phyloP scores from a whole-genome alignment of 176 grass and related monocot genomes.

The Aegilops sharonensis region DNA sequence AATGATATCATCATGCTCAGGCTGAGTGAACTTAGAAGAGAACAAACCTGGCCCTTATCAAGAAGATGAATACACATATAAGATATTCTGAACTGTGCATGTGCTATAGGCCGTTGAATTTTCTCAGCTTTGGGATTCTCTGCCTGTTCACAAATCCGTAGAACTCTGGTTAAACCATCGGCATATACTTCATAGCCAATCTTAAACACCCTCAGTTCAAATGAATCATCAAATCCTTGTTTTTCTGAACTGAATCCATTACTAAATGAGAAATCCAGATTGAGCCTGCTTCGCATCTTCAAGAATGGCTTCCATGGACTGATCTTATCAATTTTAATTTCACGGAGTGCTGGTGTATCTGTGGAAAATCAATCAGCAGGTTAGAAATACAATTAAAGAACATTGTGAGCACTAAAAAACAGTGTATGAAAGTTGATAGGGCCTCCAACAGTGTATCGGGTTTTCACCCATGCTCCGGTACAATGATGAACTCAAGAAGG shows the following conservation, averaged over 20 bases:
- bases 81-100: constrained; percentile 56
- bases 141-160: constrained; percentile 56
- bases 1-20: neutral
- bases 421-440: neutral
- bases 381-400: constrained; percentile 33
- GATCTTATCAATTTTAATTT: constrained; percentile 91
- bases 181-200: constrained; percentile 89
- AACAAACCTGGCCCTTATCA: constrained; percentile 73
- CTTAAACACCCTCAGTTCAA: constrained; percentile 49
- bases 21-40: neutral
- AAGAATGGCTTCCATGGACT: constrained; percentile 73
- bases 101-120: constrained; percentile 47
- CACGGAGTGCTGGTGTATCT: constrained; percentile 79
- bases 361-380: constrained; percentile 32
- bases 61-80: constrained; percentile 72
- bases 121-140: constrained; percentile 52
- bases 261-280: constrained; percentile 59
- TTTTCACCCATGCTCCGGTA: neutral
- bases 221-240: constrained; percentile 54
- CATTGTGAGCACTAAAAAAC: constrained; percentile 2
- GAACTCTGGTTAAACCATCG: constrained; percentile 73
- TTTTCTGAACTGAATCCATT: constrained; percentile 52
- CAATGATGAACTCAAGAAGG: neutral
- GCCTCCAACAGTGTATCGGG: neutral
- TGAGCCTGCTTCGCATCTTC: constrained; percentile 66